phyloP scores from a whole-genome alignment of 2,329 filamentous ascomycete species.

The Thermoascus crustaceus region DNA sequence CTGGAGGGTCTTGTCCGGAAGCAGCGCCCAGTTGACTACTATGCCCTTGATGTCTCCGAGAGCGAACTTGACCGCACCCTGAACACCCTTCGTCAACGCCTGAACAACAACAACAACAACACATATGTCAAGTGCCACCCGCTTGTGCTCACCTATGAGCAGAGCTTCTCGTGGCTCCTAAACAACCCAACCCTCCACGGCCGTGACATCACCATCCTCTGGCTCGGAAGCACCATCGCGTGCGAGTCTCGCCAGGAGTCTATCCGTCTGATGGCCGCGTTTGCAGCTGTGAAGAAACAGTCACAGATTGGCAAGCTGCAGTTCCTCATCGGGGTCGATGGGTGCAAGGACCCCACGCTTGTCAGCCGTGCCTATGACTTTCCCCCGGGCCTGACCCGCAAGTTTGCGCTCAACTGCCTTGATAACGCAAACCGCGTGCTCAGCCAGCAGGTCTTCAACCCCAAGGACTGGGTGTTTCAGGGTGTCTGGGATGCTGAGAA shows the following conservation, averaged over 20 bases:
- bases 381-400: neutral
- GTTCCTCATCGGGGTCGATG: neutral
- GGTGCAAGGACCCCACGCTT: neutral
- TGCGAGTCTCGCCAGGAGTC: neutral
- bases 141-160: too few relatives aligned
- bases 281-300: neutral
- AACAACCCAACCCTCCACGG: neutral
- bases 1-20: too few relatives aligned
- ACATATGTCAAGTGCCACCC: too few relatives aligned
- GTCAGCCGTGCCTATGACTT: constrained; percentile 1
- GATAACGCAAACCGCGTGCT: constrained; percentile 1
- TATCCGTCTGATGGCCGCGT: neutral
- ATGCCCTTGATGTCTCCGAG: too few relatives aligned
- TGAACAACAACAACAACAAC: too few relatives aligned
- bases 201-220: constrained; percentile 1
- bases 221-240: constrained; percentile 2
- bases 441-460: constrained; percentile 1
- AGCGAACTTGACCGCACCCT: too few relatives aligned
- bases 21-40: too few relatives aligned
- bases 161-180: neutral
- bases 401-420: constrained; percentile 1
- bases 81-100: too few relatives aligned
- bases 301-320: neutral
- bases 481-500: constrained; percentile 4
- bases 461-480: constrained; percentile 2